Evolutionary conservation across 2,329 filamentous ascomycete species (phyloP).

Genomic region (Chaetoscypha palmicola): DNA sequence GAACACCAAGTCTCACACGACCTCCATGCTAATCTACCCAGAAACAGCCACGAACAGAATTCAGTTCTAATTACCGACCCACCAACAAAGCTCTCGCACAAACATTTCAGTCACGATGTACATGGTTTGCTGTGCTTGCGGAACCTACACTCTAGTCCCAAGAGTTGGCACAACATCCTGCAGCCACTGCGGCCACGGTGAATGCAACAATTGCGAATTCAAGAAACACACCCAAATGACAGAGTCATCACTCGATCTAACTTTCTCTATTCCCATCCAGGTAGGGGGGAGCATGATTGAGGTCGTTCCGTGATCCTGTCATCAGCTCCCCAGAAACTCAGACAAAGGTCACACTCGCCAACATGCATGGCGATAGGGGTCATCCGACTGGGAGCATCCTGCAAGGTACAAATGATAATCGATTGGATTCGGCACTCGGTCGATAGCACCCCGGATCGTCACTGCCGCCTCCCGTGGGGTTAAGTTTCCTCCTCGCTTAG

Average conservation of each 20-base stretch:
- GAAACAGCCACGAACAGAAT: too few relatives aligned
- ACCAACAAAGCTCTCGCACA: too few relatives aligned
- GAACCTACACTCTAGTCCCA: background rate
- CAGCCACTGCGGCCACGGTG: background rate
- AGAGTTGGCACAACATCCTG: background rate
- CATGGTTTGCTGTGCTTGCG: background rate
- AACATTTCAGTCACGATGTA: background rate
- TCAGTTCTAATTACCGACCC: too few relatives aligned
- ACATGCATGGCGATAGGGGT: background rate
- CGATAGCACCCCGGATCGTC: slow-evolving; percentile 2
- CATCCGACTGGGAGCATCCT: background rate
- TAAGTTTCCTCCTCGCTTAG: background rate
- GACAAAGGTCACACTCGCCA: background rate
- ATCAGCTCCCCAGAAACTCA: background rate
- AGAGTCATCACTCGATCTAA: background rate
- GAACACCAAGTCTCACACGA: too few relatives aligned
- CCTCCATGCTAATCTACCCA: too few relatives aligned
- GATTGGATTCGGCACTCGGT: background rate
- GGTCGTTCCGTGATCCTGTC: background rate
- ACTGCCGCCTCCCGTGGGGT: background rate
- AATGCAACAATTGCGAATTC: background rate
- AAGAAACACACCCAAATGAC: background rate
- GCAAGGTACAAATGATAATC: slow-evolving; percentile 2
- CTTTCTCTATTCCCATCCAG: background rate
- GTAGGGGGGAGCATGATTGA: background rate